These are phyloP conservation scores for Mycena leptocephala DNA, from an alignment of 768 basidiomycete genomes.

Conservation along the genomic window DNA sequence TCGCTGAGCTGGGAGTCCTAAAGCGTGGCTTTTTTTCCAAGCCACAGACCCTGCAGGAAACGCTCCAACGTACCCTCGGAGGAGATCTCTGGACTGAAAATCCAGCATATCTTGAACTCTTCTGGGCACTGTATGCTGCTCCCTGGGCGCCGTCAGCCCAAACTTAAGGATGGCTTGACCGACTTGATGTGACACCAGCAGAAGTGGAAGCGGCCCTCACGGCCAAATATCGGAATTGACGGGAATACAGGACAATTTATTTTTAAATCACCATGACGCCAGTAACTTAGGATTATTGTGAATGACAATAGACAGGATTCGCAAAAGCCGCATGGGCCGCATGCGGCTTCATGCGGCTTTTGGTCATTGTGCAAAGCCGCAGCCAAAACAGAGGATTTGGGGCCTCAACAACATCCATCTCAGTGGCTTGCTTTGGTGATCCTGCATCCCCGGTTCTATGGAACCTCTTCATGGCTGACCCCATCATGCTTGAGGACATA, in stretches of 20 bases:
- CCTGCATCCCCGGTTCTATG: no score
- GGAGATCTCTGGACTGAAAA: constrained; percentile 10
- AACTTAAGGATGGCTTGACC: not conserved
- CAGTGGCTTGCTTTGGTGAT: no score
- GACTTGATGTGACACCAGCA: not conserved
- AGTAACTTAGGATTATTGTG: not conserved
- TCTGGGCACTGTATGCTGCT: constrained; percentile 8
- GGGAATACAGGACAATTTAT: not conserved
- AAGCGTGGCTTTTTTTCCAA: constrained; percentile 7
- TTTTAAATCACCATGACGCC: constrained; percentile 8
- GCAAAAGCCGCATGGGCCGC: no score
- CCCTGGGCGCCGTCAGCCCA: not conserved
- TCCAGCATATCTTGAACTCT: constrained; percentile 1
- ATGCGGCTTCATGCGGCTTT: no score
- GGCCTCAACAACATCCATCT: no score
- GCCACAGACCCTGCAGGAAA: not conserved
- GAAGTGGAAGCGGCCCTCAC: not conserved
- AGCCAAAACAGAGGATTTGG: no score
- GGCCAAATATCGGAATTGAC: not conserved
- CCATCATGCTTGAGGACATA: no score
- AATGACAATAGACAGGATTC: no score
- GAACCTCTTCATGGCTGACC: no score
- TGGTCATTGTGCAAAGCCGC: no score
- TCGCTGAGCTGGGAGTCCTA: constrained; percentile 4
- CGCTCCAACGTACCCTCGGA: not conserved